Base-by-base conservation (phyloP, 768 basidiomycete genomes). In the Lactifluus echinatus region DNA sequence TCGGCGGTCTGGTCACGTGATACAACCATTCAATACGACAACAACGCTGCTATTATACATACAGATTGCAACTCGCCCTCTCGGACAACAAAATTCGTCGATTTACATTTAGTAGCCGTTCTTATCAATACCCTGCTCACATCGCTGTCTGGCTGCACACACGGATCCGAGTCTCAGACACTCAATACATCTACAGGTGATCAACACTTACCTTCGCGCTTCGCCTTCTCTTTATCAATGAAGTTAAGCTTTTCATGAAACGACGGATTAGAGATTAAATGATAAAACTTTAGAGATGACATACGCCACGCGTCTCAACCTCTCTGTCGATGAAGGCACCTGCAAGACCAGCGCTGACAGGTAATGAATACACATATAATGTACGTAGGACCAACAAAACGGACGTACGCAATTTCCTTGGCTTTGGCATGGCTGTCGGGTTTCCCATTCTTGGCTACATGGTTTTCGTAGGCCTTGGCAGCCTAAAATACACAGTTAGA, bases 261-360 rank as follows among this genome's bases (percentile, higher is more conserved):
- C 23, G 15, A 33, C n/a, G 10, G 5, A n/a, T 15, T 4, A 8
- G 3, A 31, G n/a, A 4, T 23, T 15, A 31, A 39, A 33, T 8
- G 3, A 55, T 11, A 19, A 29, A 3, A 40, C 23, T 8, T 15
- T 15, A 3, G 14, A 36, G 29, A 28, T 31, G 14, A 57, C 73
- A 53, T 66, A 76, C 75, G 24, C 80, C 81, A 63, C 79, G 82
- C 60, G 81, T 81, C 70, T 87, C 85, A 19, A 79, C 64, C 2
- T 79, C 53, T 47, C 68, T 76, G 63, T 79, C 77, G 56, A 86
- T 63, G 67, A 82, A 79, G n/a, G 69, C 78, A 59, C 77, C 84
- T 48, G 72, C 65, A 33, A 80, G 66, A 17, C 72, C 85, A 53
- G 83, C 85, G 29, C 82, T 77, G 56, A 59, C 39, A 17, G 14